phyloP scores from a whole-genome alignment of 306 rosid genomes.

The Malus asiatica region DNA sequence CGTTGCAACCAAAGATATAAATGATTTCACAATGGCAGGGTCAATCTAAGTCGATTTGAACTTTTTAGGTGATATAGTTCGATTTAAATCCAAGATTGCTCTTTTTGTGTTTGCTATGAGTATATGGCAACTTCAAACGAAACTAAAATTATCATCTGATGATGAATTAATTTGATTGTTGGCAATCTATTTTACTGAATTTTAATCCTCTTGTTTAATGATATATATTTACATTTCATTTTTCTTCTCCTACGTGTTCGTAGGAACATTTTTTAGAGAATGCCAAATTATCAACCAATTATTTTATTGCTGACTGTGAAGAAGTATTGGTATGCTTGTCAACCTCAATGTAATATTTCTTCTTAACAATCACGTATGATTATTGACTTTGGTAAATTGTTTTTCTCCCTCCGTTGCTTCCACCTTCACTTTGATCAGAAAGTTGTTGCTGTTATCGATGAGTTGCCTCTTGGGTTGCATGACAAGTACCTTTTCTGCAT shows the following conservation, averaged over 20 bases:
- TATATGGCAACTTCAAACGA: neutral
- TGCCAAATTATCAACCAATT: constrained; percentile 69
- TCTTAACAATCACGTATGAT: constrained; percentile 7
- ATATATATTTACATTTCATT: neutral
- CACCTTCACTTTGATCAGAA: constrained; percentile 39
- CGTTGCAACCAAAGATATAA: neutral
- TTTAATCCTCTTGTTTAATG: neutral
- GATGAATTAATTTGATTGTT: neutral
- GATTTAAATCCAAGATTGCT: neutral
- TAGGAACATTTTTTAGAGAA: constrained; percentile 88
- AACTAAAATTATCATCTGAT: neutral
- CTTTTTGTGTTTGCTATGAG: neutral
- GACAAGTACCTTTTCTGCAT: constrained; percentile 82
- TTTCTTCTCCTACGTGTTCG: constrained; percentile 21
- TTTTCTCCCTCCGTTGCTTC: constrained; percentile 19
- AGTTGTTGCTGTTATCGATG: constrained; percentile 75
- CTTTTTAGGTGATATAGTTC: neutral
- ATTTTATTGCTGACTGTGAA: constrained; percentile 78
- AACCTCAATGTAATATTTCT: neutral
- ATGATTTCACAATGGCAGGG: neutral
- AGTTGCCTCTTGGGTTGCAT: constrained; percentile 63
- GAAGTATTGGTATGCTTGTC: constrained; percentile 59
- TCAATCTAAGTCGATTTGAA: neutral
- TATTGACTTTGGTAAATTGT: constrained; percentile 8
- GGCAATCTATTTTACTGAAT: neutral